Base-by-base conservation (phyloP, 2,329 filamentous ascomycete species). In the Fusarium sp. region DNA sequence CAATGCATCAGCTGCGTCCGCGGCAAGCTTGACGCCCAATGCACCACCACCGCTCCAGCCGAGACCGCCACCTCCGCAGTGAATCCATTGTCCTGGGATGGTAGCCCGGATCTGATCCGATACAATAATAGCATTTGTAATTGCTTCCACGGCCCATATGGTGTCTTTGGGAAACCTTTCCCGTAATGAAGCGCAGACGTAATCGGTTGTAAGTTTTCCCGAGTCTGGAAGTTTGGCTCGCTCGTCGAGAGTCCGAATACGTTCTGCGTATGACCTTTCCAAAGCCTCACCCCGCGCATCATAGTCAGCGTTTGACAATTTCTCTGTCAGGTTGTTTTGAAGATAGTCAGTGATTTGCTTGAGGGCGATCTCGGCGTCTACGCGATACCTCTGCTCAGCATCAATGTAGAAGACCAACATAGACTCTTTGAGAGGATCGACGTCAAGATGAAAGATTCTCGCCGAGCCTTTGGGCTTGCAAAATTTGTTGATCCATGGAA, bases 401-500 rank as follows among this genome's bases (percentile, higher is more conserved):
- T 62, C 41, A 2, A 66, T 65, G 6, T 51, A 68, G 15, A 51
- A 63, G 19, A 51, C 59, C 19, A 60, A 1, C 48, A 47, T 68
- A 0, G 19, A 26, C 8, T 57, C 50, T 10, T 68, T 68, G 6
- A 68, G 30, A 0, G 65, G 65, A 17, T 68, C 65, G 1, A 60
- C 56, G 3, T 68, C 65, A 2, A 68, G 41, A 6, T 68, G 65
- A 2, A 68, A 62, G 13, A 68, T 49, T 1, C 40, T 54, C 1
- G 65, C 65, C 1, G 51, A 26, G 0, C 15, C 43, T 13, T 47
- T 62, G 0, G 65, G 64, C 0, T 51, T 58, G 5, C 58, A 68
- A 0, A 68, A 35, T 9, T 59, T 61, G 2, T 55, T 55, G 6
- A 68, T 62, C 65, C 65, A 68, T 0, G 65, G 65, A 3, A 68